Evolutionary conservation across 495 filamentous ascomycete genomes (phyloP), one percentile per base, ranked within the genome.

Genomic region (Aspergillus baeticus): DNA sequence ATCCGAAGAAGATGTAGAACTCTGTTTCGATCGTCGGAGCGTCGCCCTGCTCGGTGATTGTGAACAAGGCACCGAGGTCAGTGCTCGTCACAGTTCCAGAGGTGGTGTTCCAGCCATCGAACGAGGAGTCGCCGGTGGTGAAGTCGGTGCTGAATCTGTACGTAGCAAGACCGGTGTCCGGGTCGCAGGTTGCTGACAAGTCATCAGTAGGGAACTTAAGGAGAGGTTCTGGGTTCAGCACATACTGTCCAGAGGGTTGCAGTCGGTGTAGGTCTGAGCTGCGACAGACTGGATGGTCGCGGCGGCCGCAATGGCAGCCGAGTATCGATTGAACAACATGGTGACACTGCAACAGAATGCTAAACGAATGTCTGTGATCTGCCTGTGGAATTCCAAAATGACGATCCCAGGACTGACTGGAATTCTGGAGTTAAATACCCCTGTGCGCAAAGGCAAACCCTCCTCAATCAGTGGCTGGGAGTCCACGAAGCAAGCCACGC

Each of bases 1-100:
- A 77, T 45, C 90, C 91, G 63, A 86, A 92, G 73, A 92, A 86
- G 76, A 93, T 84, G 76, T 89, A 90, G 63, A 87, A 89, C 52
- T 87, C 77, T 33, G 85, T 81, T 38, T 82, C 74, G 61, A 95
- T 83, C 22, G 88, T 91, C 11, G 90, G 88, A 2, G 87, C 84
- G 64, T 95, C 87, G 55, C 83, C 82, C 55, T 81, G 69, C 69
- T 90, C 82, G 65, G 62, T 71, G 69, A 96, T 83, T 46, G 80
- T 87, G 78, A 95, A 90, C 37, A 77, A 78, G 22, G 86, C 87
- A 15, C 87, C 87, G 11, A 76, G 61, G 35, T 80, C 67, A 22
- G 63, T 62, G 39, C 73, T 77, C 29, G 61, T 71, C 53, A 91
- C 76, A 1, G 69, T 60, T 54, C 83, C 81, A 20, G 81, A 79